Percentiles rank a stretch among this genome's conserved stretches.
Conservation (phyloP, 192 early-diverging fungal genomes). For the Geranomyces variabilis region DNA sequence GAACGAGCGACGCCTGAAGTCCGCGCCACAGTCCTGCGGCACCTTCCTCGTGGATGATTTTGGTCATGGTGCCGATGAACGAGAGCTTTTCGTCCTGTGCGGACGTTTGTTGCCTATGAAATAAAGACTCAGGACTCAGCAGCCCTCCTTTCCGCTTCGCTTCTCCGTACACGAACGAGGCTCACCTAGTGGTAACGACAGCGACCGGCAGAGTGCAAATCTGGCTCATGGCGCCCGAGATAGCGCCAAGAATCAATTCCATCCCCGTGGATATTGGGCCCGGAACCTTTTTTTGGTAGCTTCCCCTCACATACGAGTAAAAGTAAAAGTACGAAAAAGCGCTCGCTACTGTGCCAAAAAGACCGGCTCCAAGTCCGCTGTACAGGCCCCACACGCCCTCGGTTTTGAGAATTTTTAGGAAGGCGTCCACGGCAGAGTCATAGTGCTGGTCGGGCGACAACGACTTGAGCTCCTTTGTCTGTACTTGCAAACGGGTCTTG, state of each 20-base stretch:
- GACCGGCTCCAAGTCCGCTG: constrained; percentile 80
- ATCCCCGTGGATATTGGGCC: constrained; percentile 75
- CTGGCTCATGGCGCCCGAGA: constrained; percentile 87
- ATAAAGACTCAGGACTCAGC: background rate
- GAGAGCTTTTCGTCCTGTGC: constrained; percentile 63
- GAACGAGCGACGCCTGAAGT: constrained; percentile 85
- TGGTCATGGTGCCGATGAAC: constrained; percentile 65
- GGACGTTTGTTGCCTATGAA: constrained; percentile 79
- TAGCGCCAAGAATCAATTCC: constrained; percentile 87
- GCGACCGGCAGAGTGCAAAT: constrained; percentile 90
- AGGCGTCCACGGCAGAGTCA: constrained; percentile 71
- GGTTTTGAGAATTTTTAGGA: constrained; percentile 75
- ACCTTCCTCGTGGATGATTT: constrained; percentile 81
- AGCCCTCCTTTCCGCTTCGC: background rate
- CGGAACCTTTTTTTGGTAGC: constrained; percentile 34
- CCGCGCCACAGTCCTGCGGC: constrained; percentile 84
- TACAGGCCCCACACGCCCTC: constrained; percentile 91
- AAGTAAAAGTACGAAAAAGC: constrained; percentile 67
- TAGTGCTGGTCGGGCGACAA: constrained; percentile 53
- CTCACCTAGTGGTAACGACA: constrained; percentile 81
- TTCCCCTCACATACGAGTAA: constrained; percentile 51
- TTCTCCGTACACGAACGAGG: too few species aligned
- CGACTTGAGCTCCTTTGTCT: constrained; percentile 62
- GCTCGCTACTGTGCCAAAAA: constrained; percentile 64
- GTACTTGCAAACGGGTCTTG: constrained; percentile 97